phyloP scores from a whole-genome alignment of 1,284 basidiomycete genomes.

The Sphagnurus paluster region DNA sequence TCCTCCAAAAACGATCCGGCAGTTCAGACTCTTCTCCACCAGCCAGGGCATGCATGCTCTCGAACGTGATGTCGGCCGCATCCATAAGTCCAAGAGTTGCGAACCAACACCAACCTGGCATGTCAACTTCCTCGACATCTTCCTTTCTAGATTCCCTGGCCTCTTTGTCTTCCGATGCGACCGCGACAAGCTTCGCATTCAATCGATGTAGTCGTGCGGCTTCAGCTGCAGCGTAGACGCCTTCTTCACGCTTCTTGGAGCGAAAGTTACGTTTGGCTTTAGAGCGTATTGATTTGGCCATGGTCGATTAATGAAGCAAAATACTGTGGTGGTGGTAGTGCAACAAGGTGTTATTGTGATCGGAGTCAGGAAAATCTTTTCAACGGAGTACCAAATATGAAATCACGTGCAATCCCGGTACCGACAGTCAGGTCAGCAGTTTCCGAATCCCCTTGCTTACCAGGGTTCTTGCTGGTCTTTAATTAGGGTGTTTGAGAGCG shows the following conservation, averaged over 20 bases:
- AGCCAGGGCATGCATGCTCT: slow-evolving; percentile 39
- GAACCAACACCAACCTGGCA: slow-evolving; percentile 69
- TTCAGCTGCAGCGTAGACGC: slow-evolving; percentile 83
- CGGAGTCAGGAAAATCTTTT: slow-evolving; percentile 14
- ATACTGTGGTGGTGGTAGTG: slow-evolving; percentile 21
- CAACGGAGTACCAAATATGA: slow-evolving; percentile 10
- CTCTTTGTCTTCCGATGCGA: slow-evolving; percentile 43
- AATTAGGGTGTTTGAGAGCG: no score
- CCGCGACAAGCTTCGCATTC: slow-evolving; percentile 63
- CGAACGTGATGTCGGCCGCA: slow-evolving; percentile 52
- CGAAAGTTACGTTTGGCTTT: slow-evolving; percentile 87
- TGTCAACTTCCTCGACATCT: slow-evolving; percentile 34
- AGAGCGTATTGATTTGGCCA: slow-evolving; percentile 93
- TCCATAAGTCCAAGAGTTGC: slow-evolving; percentile 57
- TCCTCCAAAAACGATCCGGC: not conserved
- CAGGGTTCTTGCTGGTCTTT: no score
- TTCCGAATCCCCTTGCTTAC: no score
- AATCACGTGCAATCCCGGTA: slow-evolving; percentile 10
- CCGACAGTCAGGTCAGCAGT: not conserved
- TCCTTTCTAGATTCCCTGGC: slow-evolving; percentile 40
- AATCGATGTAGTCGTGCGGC: slow-evolving; percentile 84
- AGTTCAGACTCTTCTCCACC: slow-evolving; percentile 6
- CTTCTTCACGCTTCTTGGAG: slow-evolving; percentile 80
- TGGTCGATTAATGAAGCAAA: slow-evolving; percentile 37
- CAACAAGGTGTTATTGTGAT: slow-evolving; percentile 2